Base-by-base conservation (phyloP, 345 rosid species). In the Arabidopsis suecica region DNA sequence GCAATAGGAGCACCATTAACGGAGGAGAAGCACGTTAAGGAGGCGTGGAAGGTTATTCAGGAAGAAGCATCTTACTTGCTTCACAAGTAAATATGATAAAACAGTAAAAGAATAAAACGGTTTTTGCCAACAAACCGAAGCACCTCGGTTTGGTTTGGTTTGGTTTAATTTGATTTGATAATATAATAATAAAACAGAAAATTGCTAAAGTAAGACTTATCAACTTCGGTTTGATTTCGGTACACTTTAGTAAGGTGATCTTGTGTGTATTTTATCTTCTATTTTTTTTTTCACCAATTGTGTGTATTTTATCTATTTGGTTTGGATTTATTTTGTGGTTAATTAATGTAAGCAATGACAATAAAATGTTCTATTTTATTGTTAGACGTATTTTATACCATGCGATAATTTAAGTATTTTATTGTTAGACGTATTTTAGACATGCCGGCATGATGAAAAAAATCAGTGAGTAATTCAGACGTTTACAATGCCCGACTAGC, bases 1-100 rank as follows among this genome's bases (percentile, higher is more conserved):
- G 95, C 95, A 1, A 84, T 91, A 11, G 98, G 96, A 37, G 98
- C 96, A 9, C 95, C 97, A 58, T 65, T 91, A 84, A 94, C 96
- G 3, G 96, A 91, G 75, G 93, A 84, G 78, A 87, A 91, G 68
- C 98, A 91, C 59, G 86, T 94, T 57, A 82, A 68, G 62, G 94
- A 83, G 51, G 90, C 98, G 36, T 93, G 97, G 94, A 82, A 87
- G 73, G 76, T 85, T 65, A 66, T 91, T 67, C 91, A 89, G 80
- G 87, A 80, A 10, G 72, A 86, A 75, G 91, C 93, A 59, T 79
- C 92, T 50, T 38, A 82, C 78, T 81, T 89, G 79, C 80, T 85
- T 4, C 72, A 42, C 74, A 55, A 75, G n/a, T 76, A 67, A 36
- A 34, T 33, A 33, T 16, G 62, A 45, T 33, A n/a, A 11, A 8